Evolutionary conservation across 2,329 filamentous ascomycete species (phyloP), one percentile per base, ranked within the genome.

Genomic region (Cyphellophora attinorum): DNA sequence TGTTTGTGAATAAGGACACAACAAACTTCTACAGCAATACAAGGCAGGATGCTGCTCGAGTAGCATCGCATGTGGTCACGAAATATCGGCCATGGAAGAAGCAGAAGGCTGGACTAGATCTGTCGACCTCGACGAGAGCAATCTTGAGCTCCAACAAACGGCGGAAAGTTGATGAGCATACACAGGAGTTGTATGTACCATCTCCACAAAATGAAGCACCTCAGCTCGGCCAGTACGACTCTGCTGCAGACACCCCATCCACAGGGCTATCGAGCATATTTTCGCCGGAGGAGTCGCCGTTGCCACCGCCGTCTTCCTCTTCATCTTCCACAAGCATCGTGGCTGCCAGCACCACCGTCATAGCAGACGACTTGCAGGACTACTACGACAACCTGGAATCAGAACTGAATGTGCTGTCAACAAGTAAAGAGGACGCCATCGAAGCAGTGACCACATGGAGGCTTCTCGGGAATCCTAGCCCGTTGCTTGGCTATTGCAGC

Each of bases 1-100:
- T 41, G 35, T 41, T 41, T 35, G 35, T 41, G 28, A 33, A 34
- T 16, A 30, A 34, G 23, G 35, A 38, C 15, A 27, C 30, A 19
- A 16, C 31, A 29, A n/a, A 31, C 32, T 28, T 37, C 19, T 4
- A 15, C 19, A 11, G 27, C 23, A 14, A 38, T 17, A 13, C 27
- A 27, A 18, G 39, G 28, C 2, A 25, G 21, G 18, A 35, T 28
- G 29, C 37, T 14, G 28, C 19, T 14, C 35, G 32, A 12, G 37
- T 38, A 19, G 34, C 35, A n/a, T 38, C 39, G 11, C 39, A 41
- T 27, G 33, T 41, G 11, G 33, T 32, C 5, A 21, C 31, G 12
- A 27, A 32, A 11, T 41, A 41, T 19, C 37, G 35, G 8, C 27
- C 23, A 13, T 41, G 39, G 39, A 34, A 25, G 19, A 41, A 38